Base-by-base conservation (phyloP, 2,329 filamentous ascomycete genomes). In the Trichoderma sp. region DNA sequence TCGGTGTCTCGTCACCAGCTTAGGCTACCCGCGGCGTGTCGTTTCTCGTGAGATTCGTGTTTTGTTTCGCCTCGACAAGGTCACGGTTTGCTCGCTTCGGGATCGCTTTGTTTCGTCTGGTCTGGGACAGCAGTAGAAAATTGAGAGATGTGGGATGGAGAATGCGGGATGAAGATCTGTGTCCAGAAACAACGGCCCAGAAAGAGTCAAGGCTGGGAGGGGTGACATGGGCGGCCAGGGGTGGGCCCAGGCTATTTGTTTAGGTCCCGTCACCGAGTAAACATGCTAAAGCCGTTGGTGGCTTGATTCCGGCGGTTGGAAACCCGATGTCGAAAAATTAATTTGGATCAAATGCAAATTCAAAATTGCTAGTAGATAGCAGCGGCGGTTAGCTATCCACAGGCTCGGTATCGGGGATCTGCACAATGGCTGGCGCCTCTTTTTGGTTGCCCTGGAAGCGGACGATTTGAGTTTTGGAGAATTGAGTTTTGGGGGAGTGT, bases 191-290 rank as follows among this genome's bases (percentile, higher is more conserved):
- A 67, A 29, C 56, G 56, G 68, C 68, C 68, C 56, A 63, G 68
- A 62, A 74, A 74, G 31, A 66, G 71, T 67, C 71, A 67, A 74
- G 71, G 50, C 71, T 66, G 69, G 69, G 71, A 63, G 71, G 71
- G 62, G 71, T 74, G 71, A 53, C 53, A 45, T 62, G 63, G 24
- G 63, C 56, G 31, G 16, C 27, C 71, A 33, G 29, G 56, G 67
- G 71, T 74, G 71, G 71, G 62, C 71, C 62, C 56, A 67, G 71
- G 71, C 71, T 74, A 67, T 66, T 33, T 74, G 56, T 35, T 66
- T 74, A 74, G 71, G 71, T 74, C 71, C 71, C 71, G 71, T 45
- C 50, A 59, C 24, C 65, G 31, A 74, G 71, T 67, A 59, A 67
- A 60, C 63, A 74, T 31, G 29, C 29, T 63, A 53, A 29, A 8